A percentile compares a stretch with the other conserved stretches of the same genome.
Evolutionary conservation across 495 filamentous ascomycete species (phyloP).

Genomic region (Aspergillus nidulans): DNA sequence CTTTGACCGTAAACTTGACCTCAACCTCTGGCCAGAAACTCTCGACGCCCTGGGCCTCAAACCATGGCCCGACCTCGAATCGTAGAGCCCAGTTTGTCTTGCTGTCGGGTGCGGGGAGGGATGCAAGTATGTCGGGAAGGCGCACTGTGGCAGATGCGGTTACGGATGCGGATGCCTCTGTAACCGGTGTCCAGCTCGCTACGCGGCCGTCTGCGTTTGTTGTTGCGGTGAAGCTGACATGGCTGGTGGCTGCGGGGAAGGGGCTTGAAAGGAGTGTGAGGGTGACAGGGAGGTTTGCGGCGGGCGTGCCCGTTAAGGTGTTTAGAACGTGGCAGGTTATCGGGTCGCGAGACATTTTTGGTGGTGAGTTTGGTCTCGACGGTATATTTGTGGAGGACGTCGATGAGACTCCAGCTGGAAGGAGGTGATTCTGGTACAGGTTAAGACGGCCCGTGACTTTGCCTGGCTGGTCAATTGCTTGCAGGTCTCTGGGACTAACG

Average conservation of each 20-base stretch:
- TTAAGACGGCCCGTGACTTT: conserved; percentile 36
- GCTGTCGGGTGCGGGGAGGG: conserved; percentile 32
- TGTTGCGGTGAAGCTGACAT: conserved; percentile 52
- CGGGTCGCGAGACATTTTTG: conserved; percentile 66
- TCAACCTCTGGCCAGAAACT: conserved; percentile 93
- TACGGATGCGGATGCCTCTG: conserved; percentile 22
- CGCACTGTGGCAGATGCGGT: conserved; percentile 39
- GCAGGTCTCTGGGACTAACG: conserved; percentile 4
- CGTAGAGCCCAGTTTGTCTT: conserved; percentile 64
- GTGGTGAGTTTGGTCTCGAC: conserved; percentile 38
- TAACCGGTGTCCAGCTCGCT: conserved; percentile 63
- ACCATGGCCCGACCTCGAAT: conserved; percentile 77
- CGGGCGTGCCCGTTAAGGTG: conserved; percentile 62
- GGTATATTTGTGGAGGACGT: conserved; percentile 21
- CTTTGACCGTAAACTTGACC: conserved; percentile 72
- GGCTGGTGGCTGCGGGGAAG: conserved; percentile 9
- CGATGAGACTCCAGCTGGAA: conserved; percentile 12
- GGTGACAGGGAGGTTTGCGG: conserved; percentile 51
- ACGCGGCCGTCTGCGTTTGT: conserved; percentile 90
- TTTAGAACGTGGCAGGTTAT: conserved; percentile 77
- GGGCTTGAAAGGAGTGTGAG: conserved; percentile 45
- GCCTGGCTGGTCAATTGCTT: conserved; percentile 16
- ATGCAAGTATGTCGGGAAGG: conserved; percentile 47
- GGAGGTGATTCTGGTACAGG: conserved; percentile 37
- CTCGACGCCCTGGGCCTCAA: conserved; percentile 58